Conservation (phyloP, 2,329 filamentous ascomycete species). For the Orbilia oligospora region DNA sequence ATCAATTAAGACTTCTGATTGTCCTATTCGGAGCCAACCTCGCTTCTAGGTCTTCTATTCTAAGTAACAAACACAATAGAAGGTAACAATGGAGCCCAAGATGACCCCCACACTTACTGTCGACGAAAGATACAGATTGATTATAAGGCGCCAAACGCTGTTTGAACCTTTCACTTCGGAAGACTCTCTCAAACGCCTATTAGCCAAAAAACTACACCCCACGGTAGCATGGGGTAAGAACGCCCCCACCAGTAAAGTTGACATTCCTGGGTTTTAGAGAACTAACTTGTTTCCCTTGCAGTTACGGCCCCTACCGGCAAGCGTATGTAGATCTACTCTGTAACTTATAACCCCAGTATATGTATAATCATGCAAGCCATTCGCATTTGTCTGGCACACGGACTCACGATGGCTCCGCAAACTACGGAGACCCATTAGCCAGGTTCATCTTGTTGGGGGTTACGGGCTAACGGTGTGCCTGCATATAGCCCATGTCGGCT, state of each 20-base stretch:
- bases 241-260: background rate
- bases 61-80: background rate
- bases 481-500: conserved; percentile 52
- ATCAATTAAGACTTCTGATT: background rate
- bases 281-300: conserved; percentile 11
- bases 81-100: background rate
- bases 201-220: conserved; percentile 30
- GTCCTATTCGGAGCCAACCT: background rate
- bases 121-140: conserved; percentile 32
- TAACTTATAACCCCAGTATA: background rate
- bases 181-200: conserved; percentile 29
- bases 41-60: conserved; percentile 2
- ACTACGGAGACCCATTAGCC: background rate
- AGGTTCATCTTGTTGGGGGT: background rate
- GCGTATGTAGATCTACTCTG: conserved; percentile 41
- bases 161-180: conserved; percentile 43
- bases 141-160: conserved; percentile 38
- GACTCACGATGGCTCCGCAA: background rate
- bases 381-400: background rate
- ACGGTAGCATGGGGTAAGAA: conserved; percentile 51
- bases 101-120: conserved; percentile 2
- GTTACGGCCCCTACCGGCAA: conserved; percentile 56
- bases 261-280: background rate
- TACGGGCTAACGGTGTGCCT: background rate
- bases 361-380: background rate